Evolutionary conservation across 257 asterid species (phyloP).

Genomic region (Eustoma russellianum): DNA sequence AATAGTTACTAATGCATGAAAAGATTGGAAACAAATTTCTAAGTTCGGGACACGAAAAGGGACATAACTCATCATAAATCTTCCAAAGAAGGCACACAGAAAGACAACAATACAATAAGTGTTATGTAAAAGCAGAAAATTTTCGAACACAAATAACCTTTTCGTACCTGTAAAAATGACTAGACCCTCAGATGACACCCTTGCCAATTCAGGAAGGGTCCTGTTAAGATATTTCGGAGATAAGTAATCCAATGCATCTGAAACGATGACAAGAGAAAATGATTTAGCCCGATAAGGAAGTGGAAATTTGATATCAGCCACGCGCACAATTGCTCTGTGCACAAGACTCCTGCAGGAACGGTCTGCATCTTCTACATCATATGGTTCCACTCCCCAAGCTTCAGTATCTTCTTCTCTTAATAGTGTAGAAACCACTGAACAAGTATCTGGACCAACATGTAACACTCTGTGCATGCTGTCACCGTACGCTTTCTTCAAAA

Average conservation of each 20-base stretch:
- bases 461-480: constrained; percentile 30
- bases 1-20: background rate
- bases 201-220: constrained; percentile 32
- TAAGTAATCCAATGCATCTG: constrained; percentile 28
- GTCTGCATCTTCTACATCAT: constrained; percentile 35
- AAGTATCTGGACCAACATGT: constrained; percentile 38
- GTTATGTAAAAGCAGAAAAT: background rate
- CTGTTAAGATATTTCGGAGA: constrained; percentile 27
- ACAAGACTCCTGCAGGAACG: constrained; percentile 27
- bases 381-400: constrained; percentile 38
- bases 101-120: background rate
- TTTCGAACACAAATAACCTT: background rate
- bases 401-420: constrained; percentile 27
- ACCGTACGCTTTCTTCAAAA: constrained; percentile 30
- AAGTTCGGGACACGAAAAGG: background rate
- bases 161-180: constrained; percentile 26
- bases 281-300: constrained; percentile 32
- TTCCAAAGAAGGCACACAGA: background rate
- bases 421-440: constrained; percentile 25
- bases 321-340: constrained; percentile 32
- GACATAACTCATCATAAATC: no score
- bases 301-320: constrained; percentile 33
- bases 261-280: constrained; percentile 25
- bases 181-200: constrained; percentile 26
- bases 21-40: background rate